Base-by-base conservation (phyloP, 2,329 filamentous ascomycete species). In the Xylariaceae sp. region DNA sequence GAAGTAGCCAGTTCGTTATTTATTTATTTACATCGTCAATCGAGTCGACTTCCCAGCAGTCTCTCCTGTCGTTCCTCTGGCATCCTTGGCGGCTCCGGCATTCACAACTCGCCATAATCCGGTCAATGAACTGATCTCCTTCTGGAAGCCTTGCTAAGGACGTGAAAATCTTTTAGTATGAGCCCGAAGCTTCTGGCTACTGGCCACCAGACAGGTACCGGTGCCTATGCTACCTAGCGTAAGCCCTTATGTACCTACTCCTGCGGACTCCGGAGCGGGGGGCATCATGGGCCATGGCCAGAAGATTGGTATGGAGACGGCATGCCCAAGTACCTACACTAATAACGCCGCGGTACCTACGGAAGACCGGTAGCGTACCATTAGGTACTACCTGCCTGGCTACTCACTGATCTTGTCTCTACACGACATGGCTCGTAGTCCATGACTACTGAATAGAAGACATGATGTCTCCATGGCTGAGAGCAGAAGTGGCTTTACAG, bases 1-100 rank as follows among this genome's bases (percentile, higher is more conserved):
- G 17, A 18, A 18, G 17, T 18, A 8, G 37, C 23, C 23, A 30
- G 23, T 30, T 30, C 4, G 37, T 13, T 42, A 9, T 42, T 9
- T 42, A 9, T 42, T 9, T 42, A 42, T 42, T 45, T 15, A n/a
- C 13, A 17, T 59, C 57, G 53, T 62, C 53, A 59, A 61, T 55
- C 62, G 61, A 64, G 60, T 55, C 63, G 60, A 59, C 58, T 13
- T 54, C 45, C 37, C 51, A 50, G 51, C 56, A 44, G 11, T 50
- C 51, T 42, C 55, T 62, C 9, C n/a, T 11, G 3, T 6, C 42
- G 11, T 45, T 45, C 13, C 13, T 45, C 42, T 45, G 51, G 13
- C 53, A 45, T 13, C 13, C 53, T 58, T 30, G 45, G 53, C 57
- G 51, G 18, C 42, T 42, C 37, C 30, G 57, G 56, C 18, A 56